phyloP scores from a whole-genome alignment of 2,329 filamentous ascomycete species.

The Aspergillus sp. region DNA sequence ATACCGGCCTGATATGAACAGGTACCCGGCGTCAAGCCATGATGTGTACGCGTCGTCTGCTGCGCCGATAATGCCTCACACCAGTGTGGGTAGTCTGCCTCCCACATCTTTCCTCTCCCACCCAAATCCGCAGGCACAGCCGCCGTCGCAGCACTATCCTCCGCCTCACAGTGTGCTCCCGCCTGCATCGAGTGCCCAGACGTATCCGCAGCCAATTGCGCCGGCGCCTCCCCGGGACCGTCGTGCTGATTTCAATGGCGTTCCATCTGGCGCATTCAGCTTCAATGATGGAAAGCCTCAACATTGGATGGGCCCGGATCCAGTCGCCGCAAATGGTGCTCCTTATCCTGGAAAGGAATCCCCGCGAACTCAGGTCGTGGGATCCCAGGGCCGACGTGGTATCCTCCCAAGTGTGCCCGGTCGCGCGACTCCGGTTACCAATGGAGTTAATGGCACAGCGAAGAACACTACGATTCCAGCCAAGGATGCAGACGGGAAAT shows the following conservation, averaged over 20 bases:
- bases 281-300: constrained; percentile 54
- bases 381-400: constrained; percentile 87
- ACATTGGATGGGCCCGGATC: constrained; percentile 48
- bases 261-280: constrained; percentile 68
- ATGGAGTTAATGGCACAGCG: constrained; percentile 59
- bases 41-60: constrained; percentile 44
- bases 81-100: constrained; percentile 42
- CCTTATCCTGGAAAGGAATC: constrained; percentile 44
- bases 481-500: constrained; percentile 97
- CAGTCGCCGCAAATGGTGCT: constrained; percentile 39
- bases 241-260: constrained; percentile 61
- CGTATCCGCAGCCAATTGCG: constrained; percentile 74
- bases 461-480: constrained; percentile 85
- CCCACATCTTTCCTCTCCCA: constrained; percentile 44
- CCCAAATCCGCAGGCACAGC: constrained; percentile 39
- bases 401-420: constrained; percentile 90
- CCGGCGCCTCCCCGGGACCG: constrained; percentile 61
- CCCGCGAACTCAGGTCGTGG: constrained; percentile 77
- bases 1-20: constrained; percentile 44
- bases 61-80: constrained; percentile 44
- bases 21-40: constrained; percentile 43
- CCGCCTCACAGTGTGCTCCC: constrained; percentile 58
- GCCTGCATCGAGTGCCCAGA: constrained; percentile 64
- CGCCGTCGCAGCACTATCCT: constrained; percentile 41
- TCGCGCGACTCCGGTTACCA: constrained; percentile 71